A percentile compares a stretch with the other conserved stretches of the same genome.
These are phyloP conservation scores for Lablab purpureus DNA, from an alignment of 306 rosid species.

Conservation along the genomic window DNA sequence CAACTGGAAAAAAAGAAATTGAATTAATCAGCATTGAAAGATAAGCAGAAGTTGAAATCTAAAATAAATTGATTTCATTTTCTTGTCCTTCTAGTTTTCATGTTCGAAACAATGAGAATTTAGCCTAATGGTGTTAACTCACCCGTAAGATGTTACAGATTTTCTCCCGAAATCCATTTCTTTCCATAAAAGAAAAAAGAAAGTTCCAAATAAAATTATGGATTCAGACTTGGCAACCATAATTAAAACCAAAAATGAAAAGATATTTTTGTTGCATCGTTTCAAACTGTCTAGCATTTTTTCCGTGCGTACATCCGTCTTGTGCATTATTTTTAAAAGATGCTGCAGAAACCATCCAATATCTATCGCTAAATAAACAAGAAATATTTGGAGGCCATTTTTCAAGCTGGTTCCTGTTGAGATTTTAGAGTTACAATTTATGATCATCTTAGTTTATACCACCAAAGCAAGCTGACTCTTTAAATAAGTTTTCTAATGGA, in stretches of 20 bases:
- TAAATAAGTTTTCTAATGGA: background rate
- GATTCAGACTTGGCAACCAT: constrained; percentile 5
- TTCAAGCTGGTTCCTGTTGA: background rate
- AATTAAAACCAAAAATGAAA: constrained; percentile 25
- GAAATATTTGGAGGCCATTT: background rate
- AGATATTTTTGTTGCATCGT: background rate
- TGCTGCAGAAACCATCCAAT: background rate
- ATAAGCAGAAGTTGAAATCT: constrained; percentile 28
- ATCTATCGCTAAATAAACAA: background rate
- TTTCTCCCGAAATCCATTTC: constrained; percentile 11
- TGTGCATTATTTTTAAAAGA: constrained; percentile 15
- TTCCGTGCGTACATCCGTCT: background rate
- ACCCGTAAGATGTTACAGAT: constrained; percentile 12
- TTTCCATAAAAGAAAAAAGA: background rate
- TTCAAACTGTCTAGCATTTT: background rate
- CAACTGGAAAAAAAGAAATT: constrained; percentile 61
- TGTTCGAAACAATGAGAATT: background rate
- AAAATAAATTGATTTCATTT: constrained; percentile 1
- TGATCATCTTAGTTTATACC: constrained; percentile 25
- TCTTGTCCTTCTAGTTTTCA: background rate
- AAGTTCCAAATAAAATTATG: background rate
- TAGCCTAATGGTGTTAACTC: background rate
- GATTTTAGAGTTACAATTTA: background rate
- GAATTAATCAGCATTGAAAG: constrained; percentile 36
- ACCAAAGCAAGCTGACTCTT: constrained; percentile 18